Conservation (phyloP, 805 yeast species). For the Tetrapisispora arboricola region DNA sequence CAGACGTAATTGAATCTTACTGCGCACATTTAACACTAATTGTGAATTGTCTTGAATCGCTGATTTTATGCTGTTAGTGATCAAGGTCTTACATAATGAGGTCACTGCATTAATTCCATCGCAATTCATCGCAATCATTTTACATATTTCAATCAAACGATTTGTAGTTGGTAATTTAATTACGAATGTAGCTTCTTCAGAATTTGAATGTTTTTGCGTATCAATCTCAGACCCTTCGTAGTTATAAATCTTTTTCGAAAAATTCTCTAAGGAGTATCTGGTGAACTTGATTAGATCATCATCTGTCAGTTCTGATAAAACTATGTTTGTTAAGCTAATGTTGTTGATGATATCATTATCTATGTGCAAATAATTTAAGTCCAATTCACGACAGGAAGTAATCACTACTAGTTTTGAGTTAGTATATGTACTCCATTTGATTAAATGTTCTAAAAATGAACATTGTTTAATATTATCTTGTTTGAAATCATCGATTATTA, state of each 20-base stretch:
- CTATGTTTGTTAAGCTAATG: not conserved
- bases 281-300: not conserved
- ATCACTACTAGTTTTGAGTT: not conserved
- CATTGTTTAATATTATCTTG: not conserved
- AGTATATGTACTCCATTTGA: not conserved
- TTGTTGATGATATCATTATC: not conserved
- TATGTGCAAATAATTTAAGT: not conserved
- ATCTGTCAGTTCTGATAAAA: not conserved
- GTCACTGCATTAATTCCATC: no score
- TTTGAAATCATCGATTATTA: constrained; percentile 48
- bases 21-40: no score
- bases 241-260: not conserved
- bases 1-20: no score
- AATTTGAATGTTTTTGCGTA: no score
- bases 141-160: no score
- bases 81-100: no score
- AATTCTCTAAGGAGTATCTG: not conserved
- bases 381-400: not conserved
- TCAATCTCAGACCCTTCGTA: no score
- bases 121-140: no score
- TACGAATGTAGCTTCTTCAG: no score
- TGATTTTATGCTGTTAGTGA: no score
- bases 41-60: no score
- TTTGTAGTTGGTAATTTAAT: no score
- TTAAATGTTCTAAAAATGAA: not conserved